phyloP scores from a whole-genome alignment of 2,329 filamentous ascomycete genomes.

The Colletotrichum liriopes region DNA sequence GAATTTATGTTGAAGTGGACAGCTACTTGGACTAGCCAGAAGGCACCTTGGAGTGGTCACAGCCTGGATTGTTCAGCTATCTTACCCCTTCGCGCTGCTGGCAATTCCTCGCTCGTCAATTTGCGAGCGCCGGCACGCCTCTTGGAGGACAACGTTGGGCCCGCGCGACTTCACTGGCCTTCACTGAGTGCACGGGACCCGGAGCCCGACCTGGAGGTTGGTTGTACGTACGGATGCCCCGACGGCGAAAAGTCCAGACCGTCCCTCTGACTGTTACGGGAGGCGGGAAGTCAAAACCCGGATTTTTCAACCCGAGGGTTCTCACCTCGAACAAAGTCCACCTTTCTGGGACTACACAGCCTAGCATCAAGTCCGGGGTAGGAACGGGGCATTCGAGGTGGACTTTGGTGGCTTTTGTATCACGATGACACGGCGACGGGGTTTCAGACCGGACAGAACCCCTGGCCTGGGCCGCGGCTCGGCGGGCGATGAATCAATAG shows the following conservation, averaged over 20 bases:
- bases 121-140: background rate
- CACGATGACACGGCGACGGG: conserved; percentile 36
- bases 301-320: too few species aligned
- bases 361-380: too few species aligned
- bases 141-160: background rate
- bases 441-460: conserved; percentile 37
- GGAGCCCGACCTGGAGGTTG: background rate
- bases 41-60: background rate
- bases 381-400: background rate
- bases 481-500: background rate
- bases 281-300: background rate
- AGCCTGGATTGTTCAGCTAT: background rate
- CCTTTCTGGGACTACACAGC: conserved; percentile 1
- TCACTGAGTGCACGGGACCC: background rate
- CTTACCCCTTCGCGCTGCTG: too few species aligned
- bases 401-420: conserved; percentile 21
- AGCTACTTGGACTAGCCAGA: background rate
- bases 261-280: background rate
- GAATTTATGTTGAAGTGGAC: too few species aligned
- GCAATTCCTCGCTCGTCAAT: too few species aligned
- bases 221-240: background rate
- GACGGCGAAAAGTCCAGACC: background rate
- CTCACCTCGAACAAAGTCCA: background rate
- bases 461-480: conserved; percentile 15
- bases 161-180: background rate